Base-by-base conservation (phyloP, 1,284 basidiomycete species). In the Microbotryum silenes-acaulis region DNA sequence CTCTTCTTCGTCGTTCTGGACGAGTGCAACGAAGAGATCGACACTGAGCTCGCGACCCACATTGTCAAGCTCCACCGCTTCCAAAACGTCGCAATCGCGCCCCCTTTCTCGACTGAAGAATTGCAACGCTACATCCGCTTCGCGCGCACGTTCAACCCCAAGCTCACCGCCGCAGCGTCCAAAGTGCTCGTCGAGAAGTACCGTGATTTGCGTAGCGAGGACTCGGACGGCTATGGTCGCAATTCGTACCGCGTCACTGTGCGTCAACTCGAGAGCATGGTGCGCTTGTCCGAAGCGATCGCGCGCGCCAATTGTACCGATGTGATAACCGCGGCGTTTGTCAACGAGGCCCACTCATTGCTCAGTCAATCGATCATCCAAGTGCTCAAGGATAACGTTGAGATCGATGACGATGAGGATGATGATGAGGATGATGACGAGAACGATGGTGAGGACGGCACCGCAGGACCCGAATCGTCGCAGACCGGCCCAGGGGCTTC, bases 1-100 rank as follows among this genome's bases (percentile, higher is more conserved):
- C 76, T 99, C 67, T 98, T 98, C 80, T 98, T 98, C 74, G 91
- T 99, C 60, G 92, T 99, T 16, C 81, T 98, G 49, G 96, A 99
- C 74, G 94, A 98, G 74, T 97, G 94, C 78, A 88, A 97, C 76
- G 89, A 92, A 75, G 85, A 83, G 73, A 88, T 87, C 65, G 96
- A 98, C 75, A 76, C 91, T 73, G 90, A 92, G 75, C 89, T 99
- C 68, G 96, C 96, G 27, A 85, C 85, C 75, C 96, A 98, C 78
- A 98, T 99, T 70, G 93, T 98, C 62, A 92, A 94, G 74, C 91
- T 98, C 23, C 96, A 98, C 79, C 85, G 92, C 21, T 93, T 92
- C 79, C 87, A 90, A 74, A 89, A 97, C 74, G 88, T 88, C 7
- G 93, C 94, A 1, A 91, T 98, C 71, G 83, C 87, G 65, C 96